These are phyloP conservation scores for Solanum boliviense DNA, from an alignment of 257 asterid genomes.

Conservation along the genomic window DNA sequence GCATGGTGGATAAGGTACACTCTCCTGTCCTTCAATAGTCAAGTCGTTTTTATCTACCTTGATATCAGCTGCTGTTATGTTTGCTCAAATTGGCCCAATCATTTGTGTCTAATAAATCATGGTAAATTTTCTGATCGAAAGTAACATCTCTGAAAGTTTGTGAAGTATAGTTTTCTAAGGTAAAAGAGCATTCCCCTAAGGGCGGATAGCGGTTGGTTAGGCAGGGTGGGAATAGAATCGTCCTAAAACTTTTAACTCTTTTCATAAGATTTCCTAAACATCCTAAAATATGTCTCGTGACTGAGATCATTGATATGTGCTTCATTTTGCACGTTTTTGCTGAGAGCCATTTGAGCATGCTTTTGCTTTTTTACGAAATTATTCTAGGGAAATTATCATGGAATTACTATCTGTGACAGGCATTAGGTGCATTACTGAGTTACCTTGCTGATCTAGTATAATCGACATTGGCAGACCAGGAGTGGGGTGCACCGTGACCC, in stretches of 20 bases:
- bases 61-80: background rate
- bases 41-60: background rate
- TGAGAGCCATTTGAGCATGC: background rate
- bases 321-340: background rate
- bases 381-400: background rate
- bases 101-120: background rate
- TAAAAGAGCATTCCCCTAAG: background rate
- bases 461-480: background rate
- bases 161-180: background rate
- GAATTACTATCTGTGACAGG: background rate
- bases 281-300: background rate
- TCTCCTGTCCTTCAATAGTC: background rate
- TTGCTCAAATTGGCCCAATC: background rate
- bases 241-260: background rate
- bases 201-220: background rate
- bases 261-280: background rate
- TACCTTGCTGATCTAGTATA: background rate
- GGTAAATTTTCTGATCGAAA: background rate
- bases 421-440: background rate
- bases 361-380: background rate
- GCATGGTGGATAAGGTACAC: slow-evolving; percentile 38
- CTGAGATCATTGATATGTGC: background rate
- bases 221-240: background rate
- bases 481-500: background rate
- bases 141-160: background rate